Evolutionary conservation across 352 stramenopile genomes (phyloP), one percentile per base, ranked within the genome.

Genomic region (Globisporangium ultimum): DNA sequence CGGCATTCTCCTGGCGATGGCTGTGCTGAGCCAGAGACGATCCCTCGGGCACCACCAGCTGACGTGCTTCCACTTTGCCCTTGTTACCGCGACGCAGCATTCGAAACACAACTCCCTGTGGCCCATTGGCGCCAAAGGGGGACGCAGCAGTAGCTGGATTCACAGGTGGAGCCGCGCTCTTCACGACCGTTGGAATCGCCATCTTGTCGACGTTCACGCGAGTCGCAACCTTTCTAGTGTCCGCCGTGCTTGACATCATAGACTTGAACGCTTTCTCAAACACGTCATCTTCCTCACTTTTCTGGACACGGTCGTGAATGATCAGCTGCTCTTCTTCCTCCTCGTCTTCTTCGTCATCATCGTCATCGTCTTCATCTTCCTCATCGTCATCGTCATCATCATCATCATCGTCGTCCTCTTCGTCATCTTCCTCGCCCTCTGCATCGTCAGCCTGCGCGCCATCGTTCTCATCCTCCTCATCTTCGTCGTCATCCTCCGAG

Each of bases 61-160:
- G 75, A 22, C 97, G 95, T 0, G 96, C 91, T 61, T 99, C 97
- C 55, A 98, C 83, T 63, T 98, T 98, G 61, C 97, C 97, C 74
- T 98, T 98, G 74, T 97, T 98, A 18, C 97, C 96, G 49, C 96
- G 93, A 60, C 97, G 97, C 8, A 99, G 68, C 61, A 99, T 87
- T 32, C 97, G 95, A 63, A 98, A 98, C 28, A 90, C 73, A 17
- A 96, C 84, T 9, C 81, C 88, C 15, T 65, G 56, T 13, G 65
- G 63, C 6, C 66, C 76, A 58, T 64, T 71, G 0, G 40, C 67
- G 18, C 63, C 60, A 24, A 74, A 61, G 32, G 71, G 68, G 18
- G 72, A 55, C 0, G 51, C 36, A 20, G 36, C 38, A 22, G 58
- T 38, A 1, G 53, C 48, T 46, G 58, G 50, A 18, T 58, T 65